Base-by-base conservation (phyloP, 768 basidiomycete species). In the Psilocybe tampanensis region DNA sequence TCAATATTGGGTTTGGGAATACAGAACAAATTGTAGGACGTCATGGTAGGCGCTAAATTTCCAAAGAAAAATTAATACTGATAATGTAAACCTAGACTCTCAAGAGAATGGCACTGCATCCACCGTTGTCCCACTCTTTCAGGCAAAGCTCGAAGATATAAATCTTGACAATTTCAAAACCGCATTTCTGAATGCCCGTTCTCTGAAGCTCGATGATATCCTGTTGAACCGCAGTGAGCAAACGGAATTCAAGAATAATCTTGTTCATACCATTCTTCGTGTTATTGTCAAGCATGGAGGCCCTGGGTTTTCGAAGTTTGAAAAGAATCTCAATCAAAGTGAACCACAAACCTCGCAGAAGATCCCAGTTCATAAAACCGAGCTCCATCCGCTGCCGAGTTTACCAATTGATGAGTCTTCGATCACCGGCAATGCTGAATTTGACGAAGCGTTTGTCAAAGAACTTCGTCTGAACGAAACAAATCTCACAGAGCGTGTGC, bases 61-160 rank as follows among this genome's bases (percentile, higher is more conserved):
- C n/a, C n/a, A n/a, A n/a, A n/a, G n/a, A n/a, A n/a, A n/a, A n/a
- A n/a, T n/a, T n/a, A n/a, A n/a, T n/a, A n/a, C n/a, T n/a, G n/a
- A n/a, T n/a, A n/a, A n/a, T n/a, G n/a, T n/a, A n/a, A n/a, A n/a
- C n/a, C n/a, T 60, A 66, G 70, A 72, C 61, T 53, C 74, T 5
- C 69, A 70, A 36, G 70, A 74, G 44, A 76, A 73, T 58, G 74
- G 76, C 0, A 77, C 75, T 0, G 74, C 73, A 56, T 68, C 68
- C 1, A 77, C 76, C 0, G 59, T 72, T 0, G 66, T 66, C 9
- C 64, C 68, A 0, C 64, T 77, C 0, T 70, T 57, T 22, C 61
- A 66, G 4, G 73, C 72, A 5, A 43, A 21, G 0, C 2, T 55
- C 0, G 64, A 71, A 3, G 66, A 74, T 47, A 62, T 77, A 60